A percentile compares a stretch with the other conserved stretches of the same genome.
phyloP scores from a whole-genome alignment of 2,329 filamentous ascomycete genomes.

The Paecilomyces formosus region DNA sequence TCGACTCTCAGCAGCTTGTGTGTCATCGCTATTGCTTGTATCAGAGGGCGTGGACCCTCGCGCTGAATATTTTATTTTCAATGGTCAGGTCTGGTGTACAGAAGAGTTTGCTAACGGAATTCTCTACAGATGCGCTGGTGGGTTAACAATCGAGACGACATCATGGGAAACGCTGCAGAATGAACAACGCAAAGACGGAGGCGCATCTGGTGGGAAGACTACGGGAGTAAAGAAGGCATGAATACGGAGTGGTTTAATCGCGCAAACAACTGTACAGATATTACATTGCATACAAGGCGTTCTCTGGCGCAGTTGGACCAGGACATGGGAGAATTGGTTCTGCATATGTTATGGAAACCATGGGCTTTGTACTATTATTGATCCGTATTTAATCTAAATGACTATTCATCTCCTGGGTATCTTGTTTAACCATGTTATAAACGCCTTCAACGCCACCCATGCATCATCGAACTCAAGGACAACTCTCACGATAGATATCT shows the following conservation, averaged over 20 bases:
- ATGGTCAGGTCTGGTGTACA: neutral
- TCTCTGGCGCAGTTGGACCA: neutral
- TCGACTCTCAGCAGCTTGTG: no score
- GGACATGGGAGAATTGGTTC: neutral
- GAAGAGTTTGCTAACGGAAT: slow-evolving; percentile 6
- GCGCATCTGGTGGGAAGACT: slow-evolving; percentile 16
- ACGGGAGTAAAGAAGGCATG: slow-evolving; percentile 4
- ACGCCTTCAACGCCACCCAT: neutral
- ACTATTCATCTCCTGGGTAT: neutral
- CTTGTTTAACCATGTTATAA: neutral
- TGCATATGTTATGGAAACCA: neutral
- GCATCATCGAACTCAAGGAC: neutral
- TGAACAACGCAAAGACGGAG: slow-evolving; percentile 18
- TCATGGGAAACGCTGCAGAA: slow-evolving; percentile 45
- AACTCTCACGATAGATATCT: neutral
- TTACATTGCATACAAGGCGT: neutral
- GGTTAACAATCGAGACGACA: slow-evolving; percentile 56
- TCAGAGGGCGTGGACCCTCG: no score
- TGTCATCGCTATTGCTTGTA: no score
- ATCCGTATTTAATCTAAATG: neutral
- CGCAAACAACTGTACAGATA: neutral
- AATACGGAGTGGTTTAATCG: neutral
- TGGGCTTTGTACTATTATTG: neutral
- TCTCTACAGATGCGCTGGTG: slow-evolving; percentile 38
- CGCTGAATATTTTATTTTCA: no score